Evolutionary conservation across 176 grass and related monocot genomes (phyloP).

Genomic region (bread wheat (Triticum aestivum)): IWGSC_CS_RefSeq_v2.1 NC_057802.1:399013218-399013717

Average conservation of each 20-base stretch:
- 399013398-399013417: neutral
- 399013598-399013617: neutral
- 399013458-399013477: slow-evolving; percentile 10
- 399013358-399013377: neutral
- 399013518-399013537: neutral
- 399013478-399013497: neutral
- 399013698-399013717: neutral
- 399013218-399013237: neutral
- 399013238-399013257: neutral
- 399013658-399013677: slow-evolving; percentile 16
- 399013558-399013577: neutral
- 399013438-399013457: neutral
- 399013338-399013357: neutral
- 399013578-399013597: neutral
- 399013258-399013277: neutral
- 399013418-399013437: neutral
- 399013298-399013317: neutral
- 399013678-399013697: neutral
- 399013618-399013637: neutral
- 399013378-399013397: neutral
- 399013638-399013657: neutral
- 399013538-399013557: neutral
- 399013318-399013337: neutral
- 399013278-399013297: neutral
- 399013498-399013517: neutral